These are phyloP conservation scores for Penicillium sp. DNA, from an alignment of 2,329 filamentous ascomycete genomes.

Conservation along the genomic window DNA sequence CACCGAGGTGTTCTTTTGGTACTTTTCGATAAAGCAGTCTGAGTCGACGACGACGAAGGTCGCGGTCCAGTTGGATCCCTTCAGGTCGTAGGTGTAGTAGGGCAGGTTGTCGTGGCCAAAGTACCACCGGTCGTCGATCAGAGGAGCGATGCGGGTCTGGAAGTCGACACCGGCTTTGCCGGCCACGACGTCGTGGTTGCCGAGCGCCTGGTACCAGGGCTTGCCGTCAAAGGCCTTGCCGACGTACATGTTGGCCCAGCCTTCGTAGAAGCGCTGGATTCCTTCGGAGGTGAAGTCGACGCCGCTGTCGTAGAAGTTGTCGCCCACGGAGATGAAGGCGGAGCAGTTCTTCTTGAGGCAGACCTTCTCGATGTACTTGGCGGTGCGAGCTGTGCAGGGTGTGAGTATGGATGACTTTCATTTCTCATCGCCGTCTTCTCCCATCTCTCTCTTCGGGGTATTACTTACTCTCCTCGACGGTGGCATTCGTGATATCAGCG, in stretches of 20 bases:
- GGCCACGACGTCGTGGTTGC: slow-evolving; percentile 31
- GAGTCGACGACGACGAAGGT: slow-evolving; percentile 33
- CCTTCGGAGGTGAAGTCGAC: slow-evolving; percentile 31
- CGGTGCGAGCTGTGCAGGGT: slow-evolving; percentile 20
- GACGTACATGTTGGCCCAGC: slow-evolving; percentile 30
- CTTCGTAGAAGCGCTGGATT: slow-evolving; percentile 29
- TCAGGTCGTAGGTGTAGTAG: slow-evolving; percentile 29
- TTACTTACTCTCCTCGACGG: slow-evolving; percentile 24
- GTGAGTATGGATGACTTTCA: neutral
- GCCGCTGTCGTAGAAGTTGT: slow-evolving; percentile 34
- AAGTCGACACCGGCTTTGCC: slow-evolving; percentile 32
- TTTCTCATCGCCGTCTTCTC: neutral
- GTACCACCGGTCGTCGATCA: slow-evolving; percentile 33
- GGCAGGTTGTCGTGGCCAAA: slow-evolving; percentile 27
- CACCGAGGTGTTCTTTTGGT: slow-evolving; percentile 27
- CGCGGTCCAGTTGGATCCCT: slow-evolving; percentile 28
- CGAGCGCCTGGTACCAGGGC: slow-evolving; percentile 31
- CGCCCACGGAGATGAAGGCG: slow-evolving; percentile 31
- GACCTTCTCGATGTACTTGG: slow-evolving; percentile 29
- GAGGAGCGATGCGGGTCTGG: slow-evolving; percentile 29
- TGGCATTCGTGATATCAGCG: slow-evolving; percentile 25
- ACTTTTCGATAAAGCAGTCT: slow-evolving; percentile 31
- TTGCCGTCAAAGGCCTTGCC: slow-evolving; percentile 24
- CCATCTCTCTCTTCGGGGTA: neutral
- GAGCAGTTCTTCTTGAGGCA: slow-evolving; percentile 30